Base-by-base conservation (phyloP, 2,329 filamentous ascomycete species). In the Coniella lustricola region DNA sequence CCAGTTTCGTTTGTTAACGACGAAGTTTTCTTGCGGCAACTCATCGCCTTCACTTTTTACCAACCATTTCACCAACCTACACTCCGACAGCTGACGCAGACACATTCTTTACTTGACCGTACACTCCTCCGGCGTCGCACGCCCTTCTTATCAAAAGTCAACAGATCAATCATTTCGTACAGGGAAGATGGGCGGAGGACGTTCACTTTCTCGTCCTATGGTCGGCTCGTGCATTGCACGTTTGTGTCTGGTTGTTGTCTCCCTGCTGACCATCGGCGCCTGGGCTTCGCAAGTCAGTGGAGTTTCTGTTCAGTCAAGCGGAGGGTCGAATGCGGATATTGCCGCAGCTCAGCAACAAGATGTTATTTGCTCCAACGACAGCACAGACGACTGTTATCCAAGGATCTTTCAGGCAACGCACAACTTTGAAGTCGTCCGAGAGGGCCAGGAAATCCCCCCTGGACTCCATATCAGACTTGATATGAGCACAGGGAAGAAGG, bases 391-490 rank as follows among this genome's bases (percentile, higher is more conserved):
- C 50, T 87, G 83, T 62, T 87, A 87, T 55, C 81, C 82, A 1
- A 74, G 72, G 41, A 54, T 82, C 2, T 87, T 87, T 52, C 69
- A 76, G 48, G 70, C 83, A 1, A 86, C 82, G 1, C 66, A 81
- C 41, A 73, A 84, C 49, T 87, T 86, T 55, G 81, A 84, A 61
- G 59, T 65, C 7, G 71, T 87, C 35, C 78, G 72, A 51, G 72
- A 79, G 32, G 83, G 84, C 56, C 83, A 87, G 61, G 75, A 84
- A 33, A 60, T 87, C 3, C 82, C 83, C 1, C 65, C 71, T 0
- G 83, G 83, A 5, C 72, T 87, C 4, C 83, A 87, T 60, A 73
- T 86, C 44, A 76, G 82, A 34, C 64, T 87, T 47, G 78, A 87
- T 59, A 71, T 87, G 40, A 72, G 73, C 56, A 82, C 81, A 0